These are phyloP conservation scores for Nigrograna mackinnonii DNA, from an alignment of 2,329 filamentous ascomycete species.

Conservation along the genomic window DNA sequence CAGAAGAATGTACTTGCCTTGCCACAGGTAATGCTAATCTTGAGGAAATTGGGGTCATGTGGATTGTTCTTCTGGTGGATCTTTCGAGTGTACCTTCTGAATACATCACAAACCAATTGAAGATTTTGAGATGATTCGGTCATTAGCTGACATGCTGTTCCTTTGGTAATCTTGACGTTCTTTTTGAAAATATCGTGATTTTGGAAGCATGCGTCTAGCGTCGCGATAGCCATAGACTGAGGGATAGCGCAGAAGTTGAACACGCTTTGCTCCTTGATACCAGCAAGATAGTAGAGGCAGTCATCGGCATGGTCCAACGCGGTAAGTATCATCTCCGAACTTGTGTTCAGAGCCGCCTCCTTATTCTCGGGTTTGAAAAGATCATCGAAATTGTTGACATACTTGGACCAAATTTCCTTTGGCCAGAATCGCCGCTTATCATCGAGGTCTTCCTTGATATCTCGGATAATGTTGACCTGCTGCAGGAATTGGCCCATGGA, in stretches of 20 bases:
- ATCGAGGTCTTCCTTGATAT: conserved; percentile 85
- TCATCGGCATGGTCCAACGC: conserved; percentile 86
- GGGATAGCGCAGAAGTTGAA: conserved; percentile 99
- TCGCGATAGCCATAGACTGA: conserved; percentile 96
- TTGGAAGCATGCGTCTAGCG: conserved; percentile 86
- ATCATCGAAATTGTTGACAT: conserved; percentile 87
- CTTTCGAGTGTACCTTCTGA: conserved; percentile 74
- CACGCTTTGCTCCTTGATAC: conserved; percentile 90
- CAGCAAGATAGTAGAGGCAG: conserved; percentile 97
- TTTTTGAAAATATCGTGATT: conserved; percentile 84
- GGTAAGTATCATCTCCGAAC: conserved; percentile 92
- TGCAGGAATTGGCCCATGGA: conserved; percentile 98
- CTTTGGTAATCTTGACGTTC: conserved; percentile 97
- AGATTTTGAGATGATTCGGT: conserved; percentile 90
- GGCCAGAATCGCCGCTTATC: conserved; percentile 94
- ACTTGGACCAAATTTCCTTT: conserved; percentile 94
- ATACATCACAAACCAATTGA: conserved; percentile 76
- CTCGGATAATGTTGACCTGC: conserved; percentile 98
- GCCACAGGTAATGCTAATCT: conserved; percentile 87
- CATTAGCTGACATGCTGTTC: conserved; percentile 90
- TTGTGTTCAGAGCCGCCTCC: conserved; percentile 78
- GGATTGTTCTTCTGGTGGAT: conserved; percentile 96
- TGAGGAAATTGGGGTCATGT: conserved; percentile 86
- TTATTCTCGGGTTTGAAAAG: conserved; percentile 82
- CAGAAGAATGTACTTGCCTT: conserved; percentile 60